Percentiles rank a stretch among this genome's conserved stretches.
These are phyloP conservation scores for Thozetella sp. DNA, from an alignment of 495 filamentous ascomycete genomes.

Conservation along the genomic window DNA sequence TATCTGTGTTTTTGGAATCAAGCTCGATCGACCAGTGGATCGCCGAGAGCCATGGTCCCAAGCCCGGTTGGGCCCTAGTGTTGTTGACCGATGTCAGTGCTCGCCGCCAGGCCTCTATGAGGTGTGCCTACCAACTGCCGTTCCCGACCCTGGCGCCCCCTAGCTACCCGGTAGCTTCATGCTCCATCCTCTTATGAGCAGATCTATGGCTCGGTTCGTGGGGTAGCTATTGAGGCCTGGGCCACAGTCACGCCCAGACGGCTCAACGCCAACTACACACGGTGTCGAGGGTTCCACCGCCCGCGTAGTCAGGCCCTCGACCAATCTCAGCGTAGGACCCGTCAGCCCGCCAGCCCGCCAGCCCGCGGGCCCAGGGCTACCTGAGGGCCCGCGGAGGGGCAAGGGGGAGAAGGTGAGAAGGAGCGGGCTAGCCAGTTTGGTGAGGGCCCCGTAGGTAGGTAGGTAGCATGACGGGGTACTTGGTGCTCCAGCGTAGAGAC, in stretches of 20 bases:
- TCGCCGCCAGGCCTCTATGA: not conserved
- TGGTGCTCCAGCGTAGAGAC: no score
- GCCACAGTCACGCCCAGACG: not conserved
- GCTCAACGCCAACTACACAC: not conserved
- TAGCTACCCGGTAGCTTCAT: not conserved
- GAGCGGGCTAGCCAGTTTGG: no score
- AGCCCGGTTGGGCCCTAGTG: not conserved
- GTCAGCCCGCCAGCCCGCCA: no score
- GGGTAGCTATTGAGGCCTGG: constrained; percentile 3
- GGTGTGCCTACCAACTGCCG: not conserved
- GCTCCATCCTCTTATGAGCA: not conserved
- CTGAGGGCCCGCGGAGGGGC: no score
- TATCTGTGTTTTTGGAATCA: not conserved
- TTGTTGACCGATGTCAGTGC: constrained; percentile 1
- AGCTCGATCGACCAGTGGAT: constrained; percentile 1
- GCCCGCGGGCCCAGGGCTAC: no score
- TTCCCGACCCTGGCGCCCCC: not conserved
- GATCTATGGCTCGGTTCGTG: not conserved
- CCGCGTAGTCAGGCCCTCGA: no score
- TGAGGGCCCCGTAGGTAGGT: no score
- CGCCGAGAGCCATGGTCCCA: not conserved
- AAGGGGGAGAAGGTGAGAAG: no score
- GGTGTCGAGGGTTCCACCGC: not conserved
- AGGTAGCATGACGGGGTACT: no score
- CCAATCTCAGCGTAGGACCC: no score